Conservation (phyloP, 352 stramenopile genomes). For the Phytophthora colocasiae region DNA sequence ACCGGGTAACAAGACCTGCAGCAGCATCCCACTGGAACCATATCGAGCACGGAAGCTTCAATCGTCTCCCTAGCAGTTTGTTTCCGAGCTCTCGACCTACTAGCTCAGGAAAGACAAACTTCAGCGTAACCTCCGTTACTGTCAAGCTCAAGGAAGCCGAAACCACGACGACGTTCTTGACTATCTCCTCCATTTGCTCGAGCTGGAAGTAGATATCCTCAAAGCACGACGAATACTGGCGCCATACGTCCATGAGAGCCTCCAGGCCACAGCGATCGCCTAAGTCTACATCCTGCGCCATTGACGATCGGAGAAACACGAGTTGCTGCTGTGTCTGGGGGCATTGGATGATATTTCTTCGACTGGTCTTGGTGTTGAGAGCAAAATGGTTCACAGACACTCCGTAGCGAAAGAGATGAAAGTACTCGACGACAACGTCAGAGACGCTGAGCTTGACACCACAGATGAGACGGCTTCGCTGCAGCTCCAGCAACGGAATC, state of each 20-base stretch:
- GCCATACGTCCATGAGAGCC: slow-evolving; percentile 12
- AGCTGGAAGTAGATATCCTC: slow-evolving; percentile 25
- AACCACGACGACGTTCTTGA: slow-evolving; percentile 11
- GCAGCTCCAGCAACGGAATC: background rate
- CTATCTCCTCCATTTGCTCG: background rate
- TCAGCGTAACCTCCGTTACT: background rate
- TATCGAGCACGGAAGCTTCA: slow-evolving; percentile 12
- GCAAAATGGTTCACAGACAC: background rate
- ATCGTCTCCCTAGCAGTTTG: slow-evolving; percentile 11
- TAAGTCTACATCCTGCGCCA: slow-evolving; percentile 22
- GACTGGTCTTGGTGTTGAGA: background rate
- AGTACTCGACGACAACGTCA: slow-evolving; percentile 2
- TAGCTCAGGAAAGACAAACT: background rate
- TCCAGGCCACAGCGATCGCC: slow-evolving; percentile 16
- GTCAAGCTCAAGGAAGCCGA: background rate
- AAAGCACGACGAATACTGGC: slow-evolving; percentile 22
- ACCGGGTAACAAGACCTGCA: background rate
- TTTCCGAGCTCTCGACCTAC: background rate
- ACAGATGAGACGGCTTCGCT: background rate
- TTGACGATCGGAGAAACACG: slow-evolving; percentile 26
- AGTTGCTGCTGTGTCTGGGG: slow-evolving; percentile 15
- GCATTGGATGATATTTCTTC: background rate
- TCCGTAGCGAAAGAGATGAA: background rate
- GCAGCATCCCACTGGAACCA: slow-evolving; percentile 26
- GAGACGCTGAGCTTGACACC: background rate